Evolutionary conservation across 768 basidiomycete species (phyloP).

Genomic region (Tephrocybe sp.): DNA sequence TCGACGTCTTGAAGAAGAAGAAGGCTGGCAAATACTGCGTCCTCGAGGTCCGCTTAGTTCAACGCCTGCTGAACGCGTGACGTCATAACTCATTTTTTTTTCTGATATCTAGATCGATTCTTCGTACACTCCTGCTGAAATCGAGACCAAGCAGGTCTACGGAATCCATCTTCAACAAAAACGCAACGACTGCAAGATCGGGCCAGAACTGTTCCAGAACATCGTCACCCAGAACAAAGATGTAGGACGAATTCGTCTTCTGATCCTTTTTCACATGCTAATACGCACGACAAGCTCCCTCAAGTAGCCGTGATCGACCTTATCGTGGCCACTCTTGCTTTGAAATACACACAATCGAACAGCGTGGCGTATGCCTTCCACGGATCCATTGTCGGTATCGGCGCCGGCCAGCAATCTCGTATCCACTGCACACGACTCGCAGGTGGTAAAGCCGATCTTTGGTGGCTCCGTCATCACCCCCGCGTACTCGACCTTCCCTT

Average conservation of each 20-base stretch:
- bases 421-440: constrained; percentile 99
- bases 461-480: constrained; percentile 99
- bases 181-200: constrained; percentile 88
- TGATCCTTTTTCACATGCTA: no score
- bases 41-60: constrained; percentile 62
- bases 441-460: constrained; percentile 96
- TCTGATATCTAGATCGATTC: constrained; percentile 77
- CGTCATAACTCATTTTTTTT: background rate
- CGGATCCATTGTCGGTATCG: constrained; percentile 92
- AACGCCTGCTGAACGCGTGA: background rate
- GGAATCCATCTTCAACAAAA: constrained; percentile 89
- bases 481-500: constrained; percentile 91
- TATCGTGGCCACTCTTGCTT: constrained; percentile 92
- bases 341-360: constrained; percentile 99
- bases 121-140: constrained; percentile 68
- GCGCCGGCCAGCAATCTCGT: constrained; percentile 97
- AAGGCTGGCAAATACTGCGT: constrained; percentile 99
- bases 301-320: constrained; percentile 80
- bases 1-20: constrained; percentile 92
- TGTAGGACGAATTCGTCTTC: constrained; percentile 38
- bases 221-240: constrained; percentile 88
- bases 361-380: constrained; percentile 93
- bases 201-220: constrained; percentile 78
- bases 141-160: constrained; percentile 95
- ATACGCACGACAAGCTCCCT: constrained; percentile 57